These are phyloP conservation scores for Neurospora sp. DNA, from an alignment of 2,329 filamentous ascomycete genomes.

Conservation along the genomic window DNA sequence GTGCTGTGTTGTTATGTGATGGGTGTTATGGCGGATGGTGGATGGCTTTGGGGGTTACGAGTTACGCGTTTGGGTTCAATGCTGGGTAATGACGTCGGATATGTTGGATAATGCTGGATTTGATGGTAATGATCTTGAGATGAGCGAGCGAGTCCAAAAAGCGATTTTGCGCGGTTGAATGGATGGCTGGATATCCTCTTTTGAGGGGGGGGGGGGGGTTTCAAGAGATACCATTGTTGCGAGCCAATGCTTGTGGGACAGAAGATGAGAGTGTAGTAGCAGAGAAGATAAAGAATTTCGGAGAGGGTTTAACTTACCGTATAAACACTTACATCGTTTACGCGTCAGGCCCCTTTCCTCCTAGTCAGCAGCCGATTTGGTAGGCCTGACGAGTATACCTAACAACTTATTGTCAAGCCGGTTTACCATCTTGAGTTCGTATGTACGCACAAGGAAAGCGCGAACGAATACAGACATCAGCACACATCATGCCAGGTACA, in stretches of 20 bases:
- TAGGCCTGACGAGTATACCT: neutral
- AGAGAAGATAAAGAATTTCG: neutral
- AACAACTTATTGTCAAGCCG: neutral
- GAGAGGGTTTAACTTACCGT: neutral
- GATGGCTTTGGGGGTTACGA: neutral
- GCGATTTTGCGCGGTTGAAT: neutral
- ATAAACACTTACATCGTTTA: neutral
- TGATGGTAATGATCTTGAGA: neutral
- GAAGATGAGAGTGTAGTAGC: neutral
- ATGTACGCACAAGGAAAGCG: neutral
- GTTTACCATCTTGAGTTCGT: neutral
- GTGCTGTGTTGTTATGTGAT: constrained; percentile 68
- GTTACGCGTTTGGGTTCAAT: neutral
- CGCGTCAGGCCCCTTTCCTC: too few relatives aligned
- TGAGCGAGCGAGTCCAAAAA: neutral
- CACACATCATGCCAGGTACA: neutral
- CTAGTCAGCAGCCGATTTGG: too few relatives aligned
- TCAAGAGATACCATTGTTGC: neutral
- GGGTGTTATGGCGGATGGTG: neutral
- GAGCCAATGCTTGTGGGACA: neutral
- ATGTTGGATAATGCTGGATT: neutral
- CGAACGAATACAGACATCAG: neutral
- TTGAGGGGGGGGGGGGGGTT: neutral
- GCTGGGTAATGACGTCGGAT: neutral
- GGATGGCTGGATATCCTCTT: neutral